Evolutionary conservation across 2,329 filamentous ascomycete species (phyloP).

Genomic region (Curvularia sp.): DNA sequence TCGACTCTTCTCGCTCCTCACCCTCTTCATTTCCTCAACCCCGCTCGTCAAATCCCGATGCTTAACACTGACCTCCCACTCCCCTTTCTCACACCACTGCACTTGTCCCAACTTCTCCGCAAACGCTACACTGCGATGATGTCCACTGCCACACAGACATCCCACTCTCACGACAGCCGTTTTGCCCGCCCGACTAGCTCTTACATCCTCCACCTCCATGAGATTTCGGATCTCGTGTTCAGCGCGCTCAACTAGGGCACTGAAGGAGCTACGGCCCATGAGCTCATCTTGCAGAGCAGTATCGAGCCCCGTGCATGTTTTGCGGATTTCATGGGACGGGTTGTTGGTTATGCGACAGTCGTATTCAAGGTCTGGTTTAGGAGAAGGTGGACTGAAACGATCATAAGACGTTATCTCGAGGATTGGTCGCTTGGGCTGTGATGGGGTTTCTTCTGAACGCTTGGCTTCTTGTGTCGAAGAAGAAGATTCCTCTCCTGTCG

Average conservation of each 20-base stretch:
- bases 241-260: conserved; percentile 1
- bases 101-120: conserved; percentile 18
- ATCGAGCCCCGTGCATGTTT: conserved; percentile 14
- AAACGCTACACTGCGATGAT: conserved; percentile 20
- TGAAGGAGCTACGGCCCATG: conserved; percentile 12
- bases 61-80: conserved; percentile 12
- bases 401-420: conserved; percentile 18
- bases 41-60: conserved; percentile 9
- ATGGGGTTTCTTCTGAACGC: background rate
- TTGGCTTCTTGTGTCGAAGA: background rate
- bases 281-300: conserved; percentile 13
- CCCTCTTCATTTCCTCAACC: conserved; percentile 6
- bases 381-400: conserved; percentile 12
- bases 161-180: conserved; percentile 8
- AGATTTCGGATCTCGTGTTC: conserved; percentile 10
- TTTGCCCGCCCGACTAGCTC: conserved; percentile 6
- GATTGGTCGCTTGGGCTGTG: conserved; percentile 2
- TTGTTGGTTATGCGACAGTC: conserved; percentile 17
- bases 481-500: conserved; percentile 1
- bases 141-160: conserved; percentile 16
- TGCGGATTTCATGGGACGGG: background rate
- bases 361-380: conserved; percentile 15
- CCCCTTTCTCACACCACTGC: conserved; percentile 9
- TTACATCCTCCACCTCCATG: conserved; percentile 13
- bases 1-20: background rate